Base-by-base conservation (phyloP, 2,329 filamentous ascomycete species). In the Passalora sequoiae region DNA sequence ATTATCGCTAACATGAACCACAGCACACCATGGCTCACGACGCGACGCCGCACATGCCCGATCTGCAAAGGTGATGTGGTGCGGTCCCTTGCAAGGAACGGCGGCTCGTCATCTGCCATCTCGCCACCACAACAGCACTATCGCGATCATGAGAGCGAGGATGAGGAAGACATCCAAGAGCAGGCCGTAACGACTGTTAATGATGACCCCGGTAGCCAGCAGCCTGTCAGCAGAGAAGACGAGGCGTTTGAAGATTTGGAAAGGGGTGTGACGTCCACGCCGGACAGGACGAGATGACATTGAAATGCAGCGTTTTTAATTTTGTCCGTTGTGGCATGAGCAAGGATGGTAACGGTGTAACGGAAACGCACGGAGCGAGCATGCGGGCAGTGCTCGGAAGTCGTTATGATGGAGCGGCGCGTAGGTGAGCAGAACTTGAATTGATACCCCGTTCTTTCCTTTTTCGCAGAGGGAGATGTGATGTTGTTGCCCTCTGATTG, bases 31-130 rank as follows among this genome's bases (percentile, higher is more conserved):
- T 98, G 92, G 92, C 73, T 98, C 40, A 96, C 91, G 0, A 97
- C 89, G 12, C 83, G 91, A 37, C 84, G 92, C 51, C 83, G 92
- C 51, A 98, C 92, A n/a, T 98, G 92, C 59, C 92, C 92, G 1
- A 97, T 98, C 48, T 98, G 92, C 71, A 98, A 98, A 70, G 89
- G 89, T 37, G 92, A 98, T 62, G 92, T 98, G 25, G 91, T 98
- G 12, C 67, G 74, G 32, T 66, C 64, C 6, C 56, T 69, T 7
- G 60, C 60, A n/a, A 53, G 58, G 20, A 43, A 44, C 49, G 28
- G 36, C 41, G 46, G 32, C 42, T 49, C 40, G 31, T 24, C 45
- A 38, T 49, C 51, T 35, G 35, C 49, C 47, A 22, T 7, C 12
- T 50, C 38, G 20, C 49, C 40, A 12, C 50, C 45, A 28, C 47